phyloP scores from a whole-genome alignment of 164 flowering plant species.

The Magnolia kwangsiensis region DNA sequence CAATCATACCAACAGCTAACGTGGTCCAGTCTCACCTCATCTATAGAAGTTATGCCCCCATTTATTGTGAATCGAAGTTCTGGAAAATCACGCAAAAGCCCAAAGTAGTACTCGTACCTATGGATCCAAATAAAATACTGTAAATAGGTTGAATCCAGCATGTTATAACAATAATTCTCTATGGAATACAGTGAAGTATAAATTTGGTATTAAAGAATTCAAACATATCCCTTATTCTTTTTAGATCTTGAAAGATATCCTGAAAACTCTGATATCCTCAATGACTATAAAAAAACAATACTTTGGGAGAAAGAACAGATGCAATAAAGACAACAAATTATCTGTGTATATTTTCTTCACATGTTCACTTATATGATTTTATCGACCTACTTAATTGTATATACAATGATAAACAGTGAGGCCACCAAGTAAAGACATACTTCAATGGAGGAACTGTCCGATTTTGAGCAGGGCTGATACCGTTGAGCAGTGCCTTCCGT shows the following conservation, averaged over 20 bases:
- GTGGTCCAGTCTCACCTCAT: constrained; percentile 51
- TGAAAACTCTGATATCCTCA: not conserved
- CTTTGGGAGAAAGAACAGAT: not conserved
- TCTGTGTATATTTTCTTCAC: not conserved
- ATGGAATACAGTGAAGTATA: not conserved
- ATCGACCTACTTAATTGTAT: not conserved
- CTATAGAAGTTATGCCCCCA: constrained; percentile 81
- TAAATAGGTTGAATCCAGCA: not conserved
- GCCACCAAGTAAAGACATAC: constrained; percentile 38
- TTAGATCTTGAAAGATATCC: not conserved
- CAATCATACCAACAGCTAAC: constrained; percentile 6
- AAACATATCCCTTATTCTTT: not conserved
- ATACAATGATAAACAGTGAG: not conserved
- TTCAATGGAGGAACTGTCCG: constrained; percentile 86
- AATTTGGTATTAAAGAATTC: not conserved
- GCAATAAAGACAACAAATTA: not conserved
- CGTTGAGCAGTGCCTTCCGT: constrained; percentile 89
- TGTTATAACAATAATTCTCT: no score
- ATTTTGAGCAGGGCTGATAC: constrained; percentile 90
- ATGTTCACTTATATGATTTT: not conserved
- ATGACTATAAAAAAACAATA: not conserved
- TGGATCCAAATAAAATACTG: constrained; percentile 16
- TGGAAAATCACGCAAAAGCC: constrained; percentile 95
- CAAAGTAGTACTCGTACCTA: constrained; percentile 90
- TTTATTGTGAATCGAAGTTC: constrained; percentile 82